Evolutionary conservation across 768 basidiomycete species (phyloP), one percentile per base, ranked within the genome.

Genomic region (Saitozyma sp.): DNA sequence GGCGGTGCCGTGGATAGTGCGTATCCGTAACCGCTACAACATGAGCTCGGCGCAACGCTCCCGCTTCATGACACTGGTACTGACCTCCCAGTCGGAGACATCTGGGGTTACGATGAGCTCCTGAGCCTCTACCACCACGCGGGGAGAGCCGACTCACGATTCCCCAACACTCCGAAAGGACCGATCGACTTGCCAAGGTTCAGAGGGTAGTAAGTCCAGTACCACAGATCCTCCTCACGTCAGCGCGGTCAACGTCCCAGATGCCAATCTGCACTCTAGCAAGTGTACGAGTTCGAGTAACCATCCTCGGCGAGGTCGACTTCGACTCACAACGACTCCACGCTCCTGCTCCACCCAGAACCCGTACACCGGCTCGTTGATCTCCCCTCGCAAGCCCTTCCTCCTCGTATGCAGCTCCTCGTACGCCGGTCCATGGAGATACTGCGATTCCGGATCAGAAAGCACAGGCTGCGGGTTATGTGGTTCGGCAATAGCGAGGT

Each of bases 121-220:
- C 29, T 29, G 29, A 29, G 29, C 29, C 29, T 29, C 29, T 29
- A 29, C 29, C 29, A 29, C 29, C 5, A 48, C 37, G 17, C 39
- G 17, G 4, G 37, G 17, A 55, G 17, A 17, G 17, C 0, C 39
- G 20, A 70, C 74, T 62, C 57, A 75, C 71, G 74, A 63, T 76
- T 71, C 0, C 73, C 75, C 37, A 76, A 41, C 13, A 74, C 58
- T 11, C 75, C 75, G 40, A 74, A 69, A 0, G 61, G 60, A 14
- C 68, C 67, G 0, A 74, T 62, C 1, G 65, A 54, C 51, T 76
- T 76, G n/a, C 75, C 75, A 38, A 70, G 61, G 55, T 76, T 76
- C 62, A 66, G 74, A 6, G 75, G 75, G 59, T 76, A 76, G 63
- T 61, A 74, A 7, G 75, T 76, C 75, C 75, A 76, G 52, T 76